Base-by-base conservation (phyloP, 2,329 filamentous ascomycete genomes). In the Monosporascus sp. region DNA sequence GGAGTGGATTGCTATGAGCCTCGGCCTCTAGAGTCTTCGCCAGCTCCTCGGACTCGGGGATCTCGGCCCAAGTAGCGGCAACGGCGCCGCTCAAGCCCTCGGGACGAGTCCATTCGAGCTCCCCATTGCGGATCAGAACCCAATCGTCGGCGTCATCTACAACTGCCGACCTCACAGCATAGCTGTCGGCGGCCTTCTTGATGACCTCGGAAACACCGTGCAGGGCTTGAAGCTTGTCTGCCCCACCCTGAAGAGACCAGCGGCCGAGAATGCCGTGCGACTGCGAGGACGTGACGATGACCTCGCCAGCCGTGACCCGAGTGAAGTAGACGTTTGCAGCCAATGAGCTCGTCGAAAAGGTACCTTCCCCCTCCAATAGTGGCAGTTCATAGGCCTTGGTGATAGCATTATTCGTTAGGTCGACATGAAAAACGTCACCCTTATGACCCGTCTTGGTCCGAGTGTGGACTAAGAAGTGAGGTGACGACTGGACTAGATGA, bases 281-380 rank as follows among this genome's bases (percentile, higher is more conserved):
- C 27, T 77, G 77, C 0, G 91, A 95, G 1, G 89, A 90, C 6
- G 89, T 79, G 25, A 96, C 76, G 31, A 81, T 76, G 2, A 90
- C 77, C 64, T 96, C 89, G 8, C 87, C 83, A 37, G 84, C 76
- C 0, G 89, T 91, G 55, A 94, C 78, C 54, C 92, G 84, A 2
- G 89, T 92, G 68, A 97, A 96, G 73, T 90, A 97, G 7, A 96
- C 87, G 63, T 94, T 92, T 20, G 88, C 84, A 54, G 86, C 88
- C 41, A 83, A 81, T 2, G 85, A 89, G 70, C 87, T 94, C 0
- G 84, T 87, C 0, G 91, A 88, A 66, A 97, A 90, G 1, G 87
- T 83, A 24, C 90, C 91, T 41, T 75, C 76, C 1, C 88, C 89
- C 24, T 80, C 70, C 20, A 91, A 69, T 50, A 83, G 82, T 0